Conservation (phyloP, 192 early-diverging fungal genomes). For the Spizellomyces punctatus region DNA sequence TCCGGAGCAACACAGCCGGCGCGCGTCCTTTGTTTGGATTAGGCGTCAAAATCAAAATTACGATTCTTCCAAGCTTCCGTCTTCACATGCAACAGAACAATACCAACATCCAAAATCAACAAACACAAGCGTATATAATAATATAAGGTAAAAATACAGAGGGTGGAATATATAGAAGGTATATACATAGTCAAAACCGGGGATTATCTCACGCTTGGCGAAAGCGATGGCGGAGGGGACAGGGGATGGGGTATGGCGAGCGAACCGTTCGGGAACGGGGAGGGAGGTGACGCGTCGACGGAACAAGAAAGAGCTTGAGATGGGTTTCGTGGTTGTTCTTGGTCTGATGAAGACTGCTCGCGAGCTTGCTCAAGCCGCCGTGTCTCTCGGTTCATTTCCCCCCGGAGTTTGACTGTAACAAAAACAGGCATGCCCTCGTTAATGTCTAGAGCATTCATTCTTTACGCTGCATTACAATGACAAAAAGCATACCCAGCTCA, state of each 20-base stretch:
- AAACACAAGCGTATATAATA: too few relatives aligned
- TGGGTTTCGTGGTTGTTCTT: not conserved
- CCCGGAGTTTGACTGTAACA: not conserved
- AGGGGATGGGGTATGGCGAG: constrained; percentile 11
- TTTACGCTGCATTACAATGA: not conserved
- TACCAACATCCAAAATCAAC: too few relatives aligned
- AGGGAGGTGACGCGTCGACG: not conserved
- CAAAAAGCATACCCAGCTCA: not conserved
- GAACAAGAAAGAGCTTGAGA: not conserved
- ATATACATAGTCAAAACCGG: too few relatives aligned
- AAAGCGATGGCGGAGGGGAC: not conserved
- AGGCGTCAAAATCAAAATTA: too few relatives aligned
- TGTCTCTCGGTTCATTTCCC: constrained; percentile 17
- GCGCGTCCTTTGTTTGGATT: too few relatives aligned
- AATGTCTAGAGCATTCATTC: not conserved
- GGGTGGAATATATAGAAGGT: too few relatives aligned
- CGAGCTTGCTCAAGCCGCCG: constrained; percentile 4
- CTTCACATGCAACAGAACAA: too few relatives aligned
- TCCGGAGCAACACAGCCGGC: too few relatives aligned
- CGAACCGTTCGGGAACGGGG: constrained; percentile 18
- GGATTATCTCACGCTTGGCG: too few relatives aligned
- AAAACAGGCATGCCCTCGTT: not conserved
- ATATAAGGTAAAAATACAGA: too few relatives aligned
- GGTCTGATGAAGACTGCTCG: not conserved
- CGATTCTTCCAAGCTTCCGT: too few relatives aligned